These are phyloP conservation scores for Coelastrella sp. DNA, from an alignment of 139 green algal species.

Conservation along the genomic window DNA sequence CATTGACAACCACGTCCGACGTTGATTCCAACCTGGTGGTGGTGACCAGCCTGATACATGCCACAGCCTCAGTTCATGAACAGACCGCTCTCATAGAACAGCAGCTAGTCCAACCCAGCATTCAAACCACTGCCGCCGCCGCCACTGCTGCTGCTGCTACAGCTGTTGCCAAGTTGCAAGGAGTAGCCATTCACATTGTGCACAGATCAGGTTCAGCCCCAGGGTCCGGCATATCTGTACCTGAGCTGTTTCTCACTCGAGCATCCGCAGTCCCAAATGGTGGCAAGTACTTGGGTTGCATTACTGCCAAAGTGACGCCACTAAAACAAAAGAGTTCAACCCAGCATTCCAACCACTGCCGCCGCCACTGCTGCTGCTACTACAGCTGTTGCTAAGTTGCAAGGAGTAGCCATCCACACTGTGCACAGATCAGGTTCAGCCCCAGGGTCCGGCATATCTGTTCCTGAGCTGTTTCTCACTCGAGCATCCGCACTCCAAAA, in stretches of 20 bases:
- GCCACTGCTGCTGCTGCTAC: neutral
- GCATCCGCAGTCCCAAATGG: constrained; percentile 52
- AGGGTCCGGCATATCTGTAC: constrained; percentile 6
- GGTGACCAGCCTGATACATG: constrained; percentile 72
- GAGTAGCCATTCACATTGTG: too few species aligned
- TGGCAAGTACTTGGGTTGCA: constrained; percentile 47
- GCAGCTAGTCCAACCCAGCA: too few species aligned
- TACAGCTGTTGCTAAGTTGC: neutral
- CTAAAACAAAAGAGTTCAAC: too few species aligned
- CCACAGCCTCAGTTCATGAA: constrained; percentile 78
- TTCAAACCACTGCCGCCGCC: too few species aligned
- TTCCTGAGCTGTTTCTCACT: constrained; percentile 51
- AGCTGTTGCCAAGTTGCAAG: too few species aligned
- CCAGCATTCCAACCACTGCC: too few species aligned
- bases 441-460: constrained; percentile 17
- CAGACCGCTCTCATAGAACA: constrained; percentile 73
- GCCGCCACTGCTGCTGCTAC: neutral
- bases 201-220: too few species aligned
- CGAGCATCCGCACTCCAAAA: constrained; percentile 55
- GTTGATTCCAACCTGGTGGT: too few species aligned
- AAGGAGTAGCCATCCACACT: too few species aligned
- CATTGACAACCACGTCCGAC: constrained; percentile 73
- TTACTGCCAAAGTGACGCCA: constrained; percentile 54
- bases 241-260: constrained; percentile 53
- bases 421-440: too few species aligned